Percentiles rank a stretch among this genome's conserved stretches.
These are phyloP conservation scores for Medicago lupulina DNA, from an alignment of 306 rosid genomes.

Conservation along the genomic window DNA sequence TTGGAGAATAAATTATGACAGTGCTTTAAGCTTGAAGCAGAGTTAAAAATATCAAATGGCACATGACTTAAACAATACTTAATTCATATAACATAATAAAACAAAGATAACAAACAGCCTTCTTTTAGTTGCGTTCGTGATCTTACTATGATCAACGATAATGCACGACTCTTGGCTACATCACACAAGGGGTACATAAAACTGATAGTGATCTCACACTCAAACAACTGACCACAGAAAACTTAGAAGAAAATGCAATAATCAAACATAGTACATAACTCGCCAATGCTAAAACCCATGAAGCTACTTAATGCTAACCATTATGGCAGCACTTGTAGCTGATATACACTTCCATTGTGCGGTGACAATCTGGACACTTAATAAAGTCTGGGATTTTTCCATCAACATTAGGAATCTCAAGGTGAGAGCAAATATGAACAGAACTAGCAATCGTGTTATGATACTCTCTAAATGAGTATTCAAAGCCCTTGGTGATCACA, in stretches of 20 bases:
- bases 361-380: conserved; percentile 60
- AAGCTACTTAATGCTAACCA: not conserved
- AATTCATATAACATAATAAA: not conserved
- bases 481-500: conserved; percentile 44
- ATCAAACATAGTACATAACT: too few species aligned
- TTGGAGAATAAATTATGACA: too few species aligned
- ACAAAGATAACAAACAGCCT: not conserved
- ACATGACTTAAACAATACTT: too few species aligned
- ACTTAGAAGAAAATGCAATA: too few species aligned
- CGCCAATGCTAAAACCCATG: not conserved
- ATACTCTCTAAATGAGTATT: conserved; percentile 36
- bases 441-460: conserved; percentile 32
- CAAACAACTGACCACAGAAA: too few species aligned
- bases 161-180: conserved; percentile 19
- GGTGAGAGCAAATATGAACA: conserved; percentile 39
- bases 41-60: too few species aligned
- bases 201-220: not conserved
- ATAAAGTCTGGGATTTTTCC: conserved; percentile 56
- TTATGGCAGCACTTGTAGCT: conserved; percentile 71
- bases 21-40: too few species aligned
- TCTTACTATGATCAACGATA: conserved; percentile 1
- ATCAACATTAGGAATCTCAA: conserved; percentile 43
- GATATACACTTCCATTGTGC: conserved; percentile 62
- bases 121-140: not conserved
- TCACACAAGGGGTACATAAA: too few species aligned